Evolutionary conservation across 176 grass and related monocot species (phyloP), one percentile per base, ranked within the genome.

Genomic region (Zea mays): DNA sequence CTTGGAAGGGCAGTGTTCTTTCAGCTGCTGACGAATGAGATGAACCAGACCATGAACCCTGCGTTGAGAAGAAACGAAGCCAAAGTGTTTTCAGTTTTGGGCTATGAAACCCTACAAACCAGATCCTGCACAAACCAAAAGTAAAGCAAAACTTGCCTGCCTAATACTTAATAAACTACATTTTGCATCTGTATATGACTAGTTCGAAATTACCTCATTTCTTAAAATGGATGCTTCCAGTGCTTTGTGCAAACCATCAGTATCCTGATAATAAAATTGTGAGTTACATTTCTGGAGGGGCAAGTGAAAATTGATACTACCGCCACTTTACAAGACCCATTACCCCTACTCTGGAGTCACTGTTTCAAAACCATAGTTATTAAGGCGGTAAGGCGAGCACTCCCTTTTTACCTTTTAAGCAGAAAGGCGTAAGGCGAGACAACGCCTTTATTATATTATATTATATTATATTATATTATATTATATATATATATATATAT

Each of bases 21-120:
- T 95, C 96, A 19, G 92, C 77, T 43, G 92, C 92, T 87, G 96
- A 99, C 42, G 96, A 95, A 76, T 99, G 96, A 85, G 96, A 99
- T 74, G 96, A 99, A 80, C 96, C 96, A 83, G 92, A 99, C 96
- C 92, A 99, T 57, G 96, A 99, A 79, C 90, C 96, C 96, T 99
- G 74, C 57, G 56, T 64, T 64, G 73, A 68, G 74, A 89, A 86
- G 20, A 48, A 57, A 65, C 27, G 13, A 48, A 59, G 10, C 40
- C 75, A 74, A 63, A 55, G 11, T 36, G 2, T 43, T 76, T 57
- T 72, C 43, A 81, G 41, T 50, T 81, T 64, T 75, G 35, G 27
- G 50, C 79, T 75, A 56, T 48, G 9, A 67, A 83, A 62, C 17
- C 17, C 34, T 37, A 71, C 27, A 83, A 54, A 82, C 59, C 38